phyloP scores from a whole-genome alignment of 495 filamentous ascomycete genomes.

The Immersiella caudata region DNA sequence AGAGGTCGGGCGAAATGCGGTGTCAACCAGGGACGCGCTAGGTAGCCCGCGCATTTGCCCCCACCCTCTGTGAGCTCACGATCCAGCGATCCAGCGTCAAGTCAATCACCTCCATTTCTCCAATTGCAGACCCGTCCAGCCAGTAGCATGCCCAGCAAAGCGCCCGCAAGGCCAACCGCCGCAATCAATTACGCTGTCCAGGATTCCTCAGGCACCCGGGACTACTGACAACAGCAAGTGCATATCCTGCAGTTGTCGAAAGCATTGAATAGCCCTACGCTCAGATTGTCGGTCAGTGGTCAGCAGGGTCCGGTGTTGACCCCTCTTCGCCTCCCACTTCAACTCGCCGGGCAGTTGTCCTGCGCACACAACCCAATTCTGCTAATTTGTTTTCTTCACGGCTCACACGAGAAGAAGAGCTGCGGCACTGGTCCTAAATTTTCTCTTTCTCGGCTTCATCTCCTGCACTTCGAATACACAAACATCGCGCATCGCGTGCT shows the following conservation, averaged over 20 bases:
- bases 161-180: background rate
- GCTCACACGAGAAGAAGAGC: background rate
- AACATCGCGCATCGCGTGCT: background rate
- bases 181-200: background rate
- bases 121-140: background rate
- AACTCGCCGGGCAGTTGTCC: background rate
- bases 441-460: background rate
- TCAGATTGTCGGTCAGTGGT: background rate
- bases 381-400: background rate
- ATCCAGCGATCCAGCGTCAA: slow-evolving; percentile 1
- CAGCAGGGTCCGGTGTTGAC: background rate
- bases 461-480: background rate
- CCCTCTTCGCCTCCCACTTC: background rate
- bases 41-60: background rate
- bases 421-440: background rate
- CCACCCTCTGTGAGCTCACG: background rate
- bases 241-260: background rate
- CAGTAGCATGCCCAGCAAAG: background rate
- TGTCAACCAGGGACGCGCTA: slow-evolving; percentile 6
- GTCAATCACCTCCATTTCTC: background rate
- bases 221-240: background rate
- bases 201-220: background rate
- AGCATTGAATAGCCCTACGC: background rate
- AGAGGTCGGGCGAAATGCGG: slow-evolving; percentile 9
- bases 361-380: background rate